Conservation (phyloP, 352 stramenopile genomes). For the Phytophthora rubi region DNA sequence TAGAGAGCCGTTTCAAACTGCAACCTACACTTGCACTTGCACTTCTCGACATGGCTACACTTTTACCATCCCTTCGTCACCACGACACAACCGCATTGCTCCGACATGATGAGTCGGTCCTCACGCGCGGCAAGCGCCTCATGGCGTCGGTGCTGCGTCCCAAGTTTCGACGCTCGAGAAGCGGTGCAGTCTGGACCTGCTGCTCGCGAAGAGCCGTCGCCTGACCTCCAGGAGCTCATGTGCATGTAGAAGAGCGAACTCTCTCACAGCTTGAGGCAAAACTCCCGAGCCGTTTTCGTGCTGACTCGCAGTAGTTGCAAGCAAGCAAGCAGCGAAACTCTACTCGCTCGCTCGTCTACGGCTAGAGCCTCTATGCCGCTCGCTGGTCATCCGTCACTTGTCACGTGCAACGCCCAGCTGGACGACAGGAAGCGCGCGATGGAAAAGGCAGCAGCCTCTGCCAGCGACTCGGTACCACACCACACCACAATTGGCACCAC, state of each 20-base stretch:
- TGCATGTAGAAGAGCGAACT: not conserved
- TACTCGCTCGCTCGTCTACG: not conserved
- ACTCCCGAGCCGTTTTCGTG: not conserved
- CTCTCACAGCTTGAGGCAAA: not conserved
- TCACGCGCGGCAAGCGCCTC: not conserved
- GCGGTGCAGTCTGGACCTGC: not conserved
- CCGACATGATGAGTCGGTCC: not conserved
- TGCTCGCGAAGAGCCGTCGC: slow-evolving; percentile 1
- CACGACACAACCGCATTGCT: not conserved
- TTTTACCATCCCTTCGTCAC: slow-evolving; percentile 6
- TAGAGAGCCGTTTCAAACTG: slow-evolving; percentile 25
- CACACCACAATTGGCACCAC: slow-evolving; percentile 22
- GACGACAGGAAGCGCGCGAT: slow-evolving; percentile 18
- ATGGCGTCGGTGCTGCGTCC: not conserved
- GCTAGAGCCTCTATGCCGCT: slow-evolving; percentile 27
- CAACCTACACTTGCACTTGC: slow-evolving; percentile 38
- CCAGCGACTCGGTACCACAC: not conserved
- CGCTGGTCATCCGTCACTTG: slow-evolving; percentile 31
- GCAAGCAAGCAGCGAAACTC: slow-evolving; percentile 16
- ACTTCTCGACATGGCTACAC: slow-evolving; percentile 32
- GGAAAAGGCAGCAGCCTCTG: slow-evolving; percentile 30
- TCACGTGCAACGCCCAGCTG: slow-evolving; percentile 36
- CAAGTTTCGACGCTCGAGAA: not conserved
- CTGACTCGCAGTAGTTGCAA: slow-evolving; percentile 1
- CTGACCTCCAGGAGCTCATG: not conserved